Evolutionary conservation across 176 grass and related monocot species (phyloP).

Genomic region (Triticum urartu): DNA sequence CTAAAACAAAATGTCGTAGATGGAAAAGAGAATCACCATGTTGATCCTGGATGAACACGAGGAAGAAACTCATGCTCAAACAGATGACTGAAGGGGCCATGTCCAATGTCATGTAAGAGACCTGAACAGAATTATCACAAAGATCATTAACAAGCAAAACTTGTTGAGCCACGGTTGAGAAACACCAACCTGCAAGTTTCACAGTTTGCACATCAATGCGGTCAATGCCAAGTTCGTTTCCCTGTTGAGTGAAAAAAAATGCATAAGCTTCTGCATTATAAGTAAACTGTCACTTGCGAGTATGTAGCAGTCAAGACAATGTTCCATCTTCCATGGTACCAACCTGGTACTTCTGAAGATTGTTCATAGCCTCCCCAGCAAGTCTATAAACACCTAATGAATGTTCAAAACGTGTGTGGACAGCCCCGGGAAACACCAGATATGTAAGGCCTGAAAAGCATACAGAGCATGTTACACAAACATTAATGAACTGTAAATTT

Average conservation of each 20-base stretch:
- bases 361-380: constrained; percentile 59
- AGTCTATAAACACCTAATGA: constrained; percentile 86
- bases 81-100: constrained; percentile 94
- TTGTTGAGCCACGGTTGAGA: background rate
- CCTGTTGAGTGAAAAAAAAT: constrained; percentile 43
- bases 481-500: background rate
- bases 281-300: background rate
- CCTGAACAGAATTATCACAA: constrained; percentile 45
- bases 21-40: constrained; percentile 58
- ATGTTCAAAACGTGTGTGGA: constrained; percentile 92
- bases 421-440: constrained; percentile 85
- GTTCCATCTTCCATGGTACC: no score
- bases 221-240: constrained; percentile 73
- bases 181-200: constrained; percentile 75
- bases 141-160: constrained; percentile 6
- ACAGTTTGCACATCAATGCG: constrained; percentile 72
- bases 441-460: constrained; percentile 76
- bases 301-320: constrained; percentile 23
- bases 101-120: constrained; percentile 90
- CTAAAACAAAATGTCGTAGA: no score
- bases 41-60: constrained; percentile 55
- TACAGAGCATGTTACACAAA: constrained; percentile 13
- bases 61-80: constrained; percentile 97
- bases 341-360: constrained; percentile 68
- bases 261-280: background rate